Base-by-base conservation (phyloP, 768 basidiomycete genomes). In the Tylopilus sp. region DNA sequence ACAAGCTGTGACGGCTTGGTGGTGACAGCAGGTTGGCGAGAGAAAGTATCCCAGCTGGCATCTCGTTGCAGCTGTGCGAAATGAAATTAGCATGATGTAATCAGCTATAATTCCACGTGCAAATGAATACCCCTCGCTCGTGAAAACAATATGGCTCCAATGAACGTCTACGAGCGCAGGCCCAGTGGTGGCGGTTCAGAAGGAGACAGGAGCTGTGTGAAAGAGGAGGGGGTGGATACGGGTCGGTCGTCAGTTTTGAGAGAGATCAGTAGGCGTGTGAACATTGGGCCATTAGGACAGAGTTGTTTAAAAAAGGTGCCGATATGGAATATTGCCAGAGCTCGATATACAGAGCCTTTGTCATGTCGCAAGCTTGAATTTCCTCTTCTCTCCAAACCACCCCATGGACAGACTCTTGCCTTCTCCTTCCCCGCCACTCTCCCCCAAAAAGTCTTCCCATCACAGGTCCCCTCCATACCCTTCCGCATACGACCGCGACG, bases 301-400 rank as follows among this genome's bases (percentile, higher is more conserved):
- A 61, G 58, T 55, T 58, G 66, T 55, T 56, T 62, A 64, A 68
- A 69, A 68, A 66, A 69, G 60, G 57, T 68, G 67, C 67, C 65
- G 69, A 70, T 69, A 69, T 67, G 65, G 67, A 67, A 69, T 69
- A 70, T 69, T 65, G 66, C 57, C 63, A 65, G 67, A 66, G 65
- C 67, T 65, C 69, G 64, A 69, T 69, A 70, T 69, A 69, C 67
- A 63, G 62, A 58, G 67, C 69, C 67, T 69, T 69, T 69, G 67
- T 69, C 67, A 69, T 69, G 69, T 69, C 57, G 61, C 67, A 62
- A 58, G 57, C 65, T 55, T 69, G 63, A 69, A 59, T 58, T 65
- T 69, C 56, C 60, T 65, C 59, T 59, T 62, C 66, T 62, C 60
- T 50, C 52, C 58, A 21, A 36, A 56, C 60, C 55, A 60, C 52